Base-by-base conservation (phyloP, 169 alveolate genomes). In the Blepharisma undulans region DNA sequence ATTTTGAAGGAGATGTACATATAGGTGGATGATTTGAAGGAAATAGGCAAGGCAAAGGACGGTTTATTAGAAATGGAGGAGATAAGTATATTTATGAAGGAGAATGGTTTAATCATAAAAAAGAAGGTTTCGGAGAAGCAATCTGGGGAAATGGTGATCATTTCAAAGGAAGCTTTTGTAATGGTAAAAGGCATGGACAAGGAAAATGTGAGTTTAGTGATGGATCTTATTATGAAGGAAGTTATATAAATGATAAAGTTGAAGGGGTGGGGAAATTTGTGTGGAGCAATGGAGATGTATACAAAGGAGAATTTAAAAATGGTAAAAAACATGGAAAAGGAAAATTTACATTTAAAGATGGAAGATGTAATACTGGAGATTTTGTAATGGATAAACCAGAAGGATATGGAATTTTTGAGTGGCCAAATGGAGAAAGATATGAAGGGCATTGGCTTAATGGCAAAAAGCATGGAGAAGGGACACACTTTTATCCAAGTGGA, bases 141-240 rank as follows among this genome's bases (percentile, higher is more conserved):
- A 85, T 76, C 88, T 91, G 92, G 72, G 86, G 29, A 32, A 92
- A 92, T 89, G 95, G 94, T 14, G 84, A 89, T 79, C 76, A 74
- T 48, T 94, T 92, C 82, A 91, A 80, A 80, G 88, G 88, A 10
- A 16, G 25, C 19, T 80, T 80, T 80, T 25, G n/a, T 10, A 22
- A 59, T 12, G 85, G 32, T 10, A 84, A 84, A 61, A 59, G 12
- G 97, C 95, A 96, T 89, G 98, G 98, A 16, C 95, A 95, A 59
- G 98, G 95, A 8, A 32, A 27, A 14, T 92, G 89, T 86, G 48
- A 32, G 25, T 90, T 90, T 33, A 94, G 92, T 12, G 95, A 95
- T 76, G 98, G 98, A 33, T 90, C 97, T 66, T 82, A 29, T 34
- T 93, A 93, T 66, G 93, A 91, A 86, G 95, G 95, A 4, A 84